Conservation (phyloP, 2,329 filamentous ascomycete species). For the Lachnellula cervina region DNA sequence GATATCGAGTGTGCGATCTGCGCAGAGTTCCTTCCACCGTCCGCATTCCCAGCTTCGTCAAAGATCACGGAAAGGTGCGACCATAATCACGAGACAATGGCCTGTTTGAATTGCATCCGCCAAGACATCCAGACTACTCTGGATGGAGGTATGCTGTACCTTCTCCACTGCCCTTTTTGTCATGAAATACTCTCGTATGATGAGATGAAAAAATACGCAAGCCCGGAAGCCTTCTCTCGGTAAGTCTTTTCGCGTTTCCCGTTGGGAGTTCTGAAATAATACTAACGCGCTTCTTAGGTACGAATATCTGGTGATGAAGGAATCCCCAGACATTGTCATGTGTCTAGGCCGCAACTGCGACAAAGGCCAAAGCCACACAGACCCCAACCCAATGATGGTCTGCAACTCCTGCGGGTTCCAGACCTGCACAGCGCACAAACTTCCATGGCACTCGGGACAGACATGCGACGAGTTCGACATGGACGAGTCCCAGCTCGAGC, state of each 20-base stretch:
- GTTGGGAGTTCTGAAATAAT: not conserved
- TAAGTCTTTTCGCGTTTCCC: not conserved
- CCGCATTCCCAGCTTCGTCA: constrained; percentile 7
- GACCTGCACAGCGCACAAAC: constrained; percentile 20
- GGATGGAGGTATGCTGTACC: constrained; percentile 5
- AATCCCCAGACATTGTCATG: constrained; percentile 10
- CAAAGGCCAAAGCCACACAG: constrained; percentile 14
- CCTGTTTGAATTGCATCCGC: constrained; percentile 11
- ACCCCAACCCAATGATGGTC: constrained; percentile 16
- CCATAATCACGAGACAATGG: constrained; percentile 2
- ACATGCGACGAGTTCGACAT: constrained; percentile 23
- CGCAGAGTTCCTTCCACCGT: not conserved
- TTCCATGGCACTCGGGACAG: constrained; percentile 23
- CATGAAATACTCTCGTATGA: constrained; percentile 6
- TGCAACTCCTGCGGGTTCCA: constrained; percentile 18
- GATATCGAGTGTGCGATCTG: constrained; percentile 15
- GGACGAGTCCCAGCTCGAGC: constrained; percentile 20
- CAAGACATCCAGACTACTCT: constrained; percentile 4
- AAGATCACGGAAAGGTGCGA: constrained; percentile 12
- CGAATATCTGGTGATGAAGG: constrained; percentile 12
- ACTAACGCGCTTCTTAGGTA: constrained; percentile 5
- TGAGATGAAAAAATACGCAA: constrained; percentile 13
- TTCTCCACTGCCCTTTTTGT: constrained; percentile 12
- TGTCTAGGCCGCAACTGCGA: constrained; percentile 20
- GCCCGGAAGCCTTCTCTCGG: constrained; percentile 8